Base-by-base conservation (phyloP, 257 asterid species). In the Paulownia fortunei region DNA sequence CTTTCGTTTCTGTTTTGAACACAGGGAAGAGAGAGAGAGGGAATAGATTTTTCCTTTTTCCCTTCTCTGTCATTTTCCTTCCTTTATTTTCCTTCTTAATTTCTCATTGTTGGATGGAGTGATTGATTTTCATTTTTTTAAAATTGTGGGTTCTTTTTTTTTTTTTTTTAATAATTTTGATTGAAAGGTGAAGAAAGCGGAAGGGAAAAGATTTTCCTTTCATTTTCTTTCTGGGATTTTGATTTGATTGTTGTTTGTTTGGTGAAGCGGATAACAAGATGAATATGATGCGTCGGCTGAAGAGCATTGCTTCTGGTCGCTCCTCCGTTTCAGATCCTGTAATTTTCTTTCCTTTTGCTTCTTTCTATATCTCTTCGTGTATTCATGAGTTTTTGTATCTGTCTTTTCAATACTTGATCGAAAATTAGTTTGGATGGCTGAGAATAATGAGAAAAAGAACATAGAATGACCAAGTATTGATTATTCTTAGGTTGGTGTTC, bases 271-370 rank as follows among this genome's bases (percentile, higher is more conserved):
- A 39, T 44, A 26, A 65, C 5, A 69, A 86, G 32, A 92, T 92
- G 97, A 89, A 92, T 82, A 84, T 92, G 87, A 89, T 94, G 97
- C 97, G 97, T 64, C 89, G 97, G 83, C 87, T 94, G 70, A 94
- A 92, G 91, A 92, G 96, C 94, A 88, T 92, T 84, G 87, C 97
- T 80, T 94, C 98, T 5, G 98, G 93, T 60, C 94, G 97, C 66
- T 76, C 97, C 74, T 92, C 98, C 80, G 84, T 94, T 74, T 90
- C 98, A 83, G 97, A 92, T 89, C 93, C 96, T 86, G 98, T 94
- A 94, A 86, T 72, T 72, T 72, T 79, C 82, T 79, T 34, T 73
- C 64, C 47, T 76, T 72, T 30, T 61, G 1, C 12, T 1, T 37
- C 11, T 2, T 56, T 56, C 16, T 67, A 1, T n/a, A 0, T 54